These are phyloP conservation scores for Kodamaea kakaduensis DNA, from an alignment of 805 yeast genomes.

Conservation along the genomic window DNA sequence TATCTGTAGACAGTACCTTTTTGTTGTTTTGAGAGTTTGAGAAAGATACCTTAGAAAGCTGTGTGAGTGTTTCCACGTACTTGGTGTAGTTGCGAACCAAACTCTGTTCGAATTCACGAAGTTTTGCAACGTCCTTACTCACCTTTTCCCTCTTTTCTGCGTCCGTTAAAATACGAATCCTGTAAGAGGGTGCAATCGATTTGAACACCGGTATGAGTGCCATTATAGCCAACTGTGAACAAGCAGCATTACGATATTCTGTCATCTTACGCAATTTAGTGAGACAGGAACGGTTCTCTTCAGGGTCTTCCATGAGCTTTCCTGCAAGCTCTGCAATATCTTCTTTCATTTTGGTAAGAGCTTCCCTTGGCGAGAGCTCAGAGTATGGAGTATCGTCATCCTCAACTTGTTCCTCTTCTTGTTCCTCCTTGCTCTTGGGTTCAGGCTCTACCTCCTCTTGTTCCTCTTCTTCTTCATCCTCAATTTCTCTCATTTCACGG, in stretches of 20 bases:
- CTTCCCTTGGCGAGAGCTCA: constrained; percentile 48
- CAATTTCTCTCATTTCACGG: constrained; percentile 27
- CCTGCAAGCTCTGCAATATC: constrained; percentile 81
- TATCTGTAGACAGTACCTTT: constrained; percentile 28
- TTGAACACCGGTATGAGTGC: constrained; percentile 84
- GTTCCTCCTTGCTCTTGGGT: constrained; percentile 18
- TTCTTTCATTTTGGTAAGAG: constrained; percentile 63
- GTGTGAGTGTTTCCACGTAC: constrained; percentile 56
- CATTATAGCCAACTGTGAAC: constrained; percentile 66
- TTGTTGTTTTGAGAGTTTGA: constrained; percentile 35
- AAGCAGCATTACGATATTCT: constrained; percentile 58
- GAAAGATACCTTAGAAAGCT: constrained; percentile 36
- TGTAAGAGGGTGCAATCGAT: constrained; percentile 81
- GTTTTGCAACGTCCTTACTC: constrained; percentile 71
- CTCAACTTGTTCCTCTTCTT: constrained; percentile 26
- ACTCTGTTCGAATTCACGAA: constrained; percentile 78
- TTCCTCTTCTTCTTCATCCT: constrained; percentile 14
- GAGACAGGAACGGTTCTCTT: constrained; percentile 66
- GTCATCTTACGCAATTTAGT: constrained; percentile 70
- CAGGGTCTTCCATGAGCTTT: constrained; percentile 79
- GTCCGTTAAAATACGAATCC: constrained; percentile 78
- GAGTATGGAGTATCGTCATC: constrained; percentile 48
- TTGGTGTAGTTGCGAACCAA: constrained; percentile 64
- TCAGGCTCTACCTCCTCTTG: constrained; percentile 15
- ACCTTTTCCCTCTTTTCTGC: constrained; percentile 79